These are phyloP conservation scores for Exophiala xenobiotica DNA, from an alignment of 2,329 filamentous ascomycete genomes.

Conservation along the genomic window DNA sequence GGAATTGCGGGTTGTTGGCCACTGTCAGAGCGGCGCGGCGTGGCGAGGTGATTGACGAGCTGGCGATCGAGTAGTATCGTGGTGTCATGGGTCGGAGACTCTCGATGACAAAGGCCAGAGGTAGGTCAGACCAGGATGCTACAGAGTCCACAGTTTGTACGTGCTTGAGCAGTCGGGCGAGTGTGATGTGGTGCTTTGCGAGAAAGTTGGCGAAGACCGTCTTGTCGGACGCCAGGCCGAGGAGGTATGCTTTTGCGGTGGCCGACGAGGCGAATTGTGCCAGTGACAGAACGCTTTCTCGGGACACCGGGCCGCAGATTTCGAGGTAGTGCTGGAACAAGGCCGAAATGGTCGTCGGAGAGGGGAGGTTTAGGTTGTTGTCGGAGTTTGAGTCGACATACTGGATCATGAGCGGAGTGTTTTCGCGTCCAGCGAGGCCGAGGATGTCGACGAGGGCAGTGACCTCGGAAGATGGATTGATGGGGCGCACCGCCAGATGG, in stretches of 20 bases:
- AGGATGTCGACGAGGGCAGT: conserved; percentile 35
- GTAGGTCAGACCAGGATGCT: conserved; percentile 25
- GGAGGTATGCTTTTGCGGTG: conserved; percentile 74
- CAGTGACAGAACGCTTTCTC: conserved; percentile 78
- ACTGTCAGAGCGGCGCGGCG: conserved; percentile 25
- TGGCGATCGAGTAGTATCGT: conserved; percentile 33
- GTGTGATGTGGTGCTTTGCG: conserved; percentile 33
- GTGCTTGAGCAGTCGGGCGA: conserved; percentile 34
- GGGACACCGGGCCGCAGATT: conserved; percentile 86
- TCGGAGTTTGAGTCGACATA: conserved; percentile 4
- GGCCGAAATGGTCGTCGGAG: conserved; percentile 84
- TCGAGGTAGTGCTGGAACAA: conserved; percentile 89
- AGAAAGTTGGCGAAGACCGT: conserved; percentile 81
- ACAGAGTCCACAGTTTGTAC: conserved; percentile 28
- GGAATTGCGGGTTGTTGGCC: conserved; percentile 9
- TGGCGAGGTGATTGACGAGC: conserved; percentile 24
- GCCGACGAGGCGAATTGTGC: conserved; percentile 81
- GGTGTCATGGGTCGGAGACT: conserved; percentile 26
- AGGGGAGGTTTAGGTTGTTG: conserved; percentile 70
- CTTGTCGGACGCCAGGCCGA: conserved; percentile 78
- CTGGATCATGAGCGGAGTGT: conserved; percentile 29
- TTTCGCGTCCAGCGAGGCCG: conserved; percentile 30
- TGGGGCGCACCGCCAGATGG: conserved; percentile 44
- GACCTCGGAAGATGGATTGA: conserved; percentile 42
- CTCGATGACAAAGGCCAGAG: conserved; percentile 29